phyloP scores from a whole-genome alignment of 2,329 filamentous ascomycete species.

The Colletotrichum kahawae region DNA sequence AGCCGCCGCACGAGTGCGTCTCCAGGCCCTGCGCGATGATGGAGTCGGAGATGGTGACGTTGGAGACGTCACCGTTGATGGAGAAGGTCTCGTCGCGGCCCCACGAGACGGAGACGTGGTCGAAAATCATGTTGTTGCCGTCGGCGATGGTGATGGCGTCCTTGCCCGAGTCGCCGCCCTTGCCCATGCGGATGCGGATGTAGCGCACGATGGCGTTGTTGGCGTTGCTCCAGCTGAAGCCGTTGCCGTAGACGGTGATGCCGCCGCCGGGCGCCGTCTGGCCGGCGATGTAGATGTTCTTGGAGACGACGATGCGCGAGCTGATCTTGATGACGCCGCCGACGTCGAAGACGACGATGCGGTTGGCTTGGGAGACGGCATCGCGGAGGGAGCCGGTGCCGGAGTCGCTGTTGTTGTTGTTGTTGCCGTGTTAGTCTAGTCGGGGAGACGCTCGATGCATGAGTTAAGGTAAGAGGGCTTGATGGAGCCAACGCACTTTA shows the following conservation, averaged over 20 bases:
- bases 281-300: constrained; percentile 53
- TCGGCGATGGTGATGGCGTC: constrained; percentile 59
- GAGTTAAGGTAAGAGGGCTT: too few species aligned
- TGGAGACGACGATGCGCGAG: constrained; percentile 48
- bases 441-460: not conserved
- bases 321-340: constrained; percentile 55
- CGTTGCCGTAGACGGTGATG: constrained; percentile 60
- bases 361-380: constrained; percentile 50
- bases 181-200: constrained; percentile 59
- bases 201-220: constrained; percentile 60
- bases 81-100: constrained; percentile 62
- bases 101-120: constrained; percentile 58
- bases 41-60: constrained; percentile 56
- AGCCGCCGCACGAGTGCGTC: constrained; percentile 56
- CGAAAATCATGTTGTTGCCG: constrained; percentile 59
- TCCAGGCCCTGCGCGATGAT: constrained; percentile 60
- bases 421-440: not conserved
- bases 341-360: constrained; percentile 54
- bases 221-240: constrained; percentile 55
- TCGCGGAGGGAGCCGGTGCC: constrained; percentile 55
- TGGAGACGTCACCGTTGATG: constrained; percentile 51
- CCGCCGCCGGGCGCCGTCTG: constrained; percentile 55
- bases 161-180: constrained; percentile 54
- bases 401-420: constrained; percentile 36
- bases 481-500: constrained; percentile 32